These are phyloP conservation scores for Escovopsis weberi DNA, from an alignment of 2,329 filamentous ascomycete species.

Conservation along the genomic window DNA sequence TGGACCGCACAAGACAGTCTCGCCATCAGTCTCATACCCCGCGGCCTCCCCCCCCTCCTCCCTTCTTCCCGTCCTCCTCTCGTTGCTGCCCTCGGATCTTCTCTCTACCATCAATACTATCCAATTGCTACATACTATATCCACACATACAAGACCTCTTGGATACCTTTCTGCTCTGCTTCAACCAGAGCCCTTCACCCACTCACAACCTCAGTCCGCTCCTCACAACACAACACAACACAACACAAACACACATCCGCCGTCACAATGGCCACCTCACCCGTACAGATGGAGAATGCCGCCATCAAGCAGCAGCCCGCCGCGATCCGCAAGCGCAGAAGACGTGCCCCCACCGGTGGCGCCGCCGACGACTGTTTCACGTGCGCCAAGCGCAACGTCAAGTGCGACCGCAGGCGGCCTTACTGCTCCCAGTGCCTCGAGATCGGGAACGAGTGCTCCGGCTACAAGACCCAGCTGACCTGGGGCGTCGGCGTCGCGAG, in stretches of 20 bases:
- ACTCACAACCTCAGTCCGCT: not conserved
- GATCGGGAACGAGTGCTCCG: slow-evolving; percentile 80
- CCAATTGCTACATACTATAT: too few relatives aligned
- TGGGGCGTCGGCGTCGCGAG: slow-evolving; percentile 95
- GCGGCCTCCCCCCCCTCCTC: too few relatives aligned
- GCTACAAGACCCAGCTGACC: slow-evolving; percentile 91
- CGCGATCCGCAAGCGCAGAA: slow-evolving; percentile 56
- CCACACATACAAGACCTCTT: too few relatives aligned
- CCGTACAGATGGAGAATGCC: slow-evolving; percentile 23
- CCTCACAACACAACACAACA: too few relatives aligned
- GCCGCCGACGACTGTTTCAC: slow-evolving; percentile 92
- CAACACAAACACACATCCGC: too few relatives aligned
- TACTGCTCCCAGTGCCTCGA: slow-evolving; percentile 94
- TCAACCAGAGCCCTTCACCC: not conserved
- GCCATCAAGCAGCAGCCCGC: slow-evolving; percentile 37
- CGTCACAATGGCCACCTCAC: slow-evolving; percentile 31
- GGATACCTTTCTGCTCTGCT: not conserved
- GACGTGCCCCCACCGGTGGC: slow-evolving; percentile 76
- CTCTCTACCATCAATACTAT: not conserved
- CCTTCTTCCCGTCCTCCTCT: too few relatives aligned
- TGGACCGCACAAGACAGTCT: too few relatives aligned
- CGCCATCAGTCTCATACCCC: too few relatives aligned
- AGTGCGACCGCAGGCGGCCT: slow-evolving; percentile 81
- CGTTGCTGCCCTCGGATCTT: too few relatives aligned
- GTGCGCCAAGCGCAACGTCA: slow-evolving; percentile 67